Evolutionary conservation across 1,139 yeast species (phyloP).

Genomic region (Hyphopichia wangnamkhiaoensis): DNA sequence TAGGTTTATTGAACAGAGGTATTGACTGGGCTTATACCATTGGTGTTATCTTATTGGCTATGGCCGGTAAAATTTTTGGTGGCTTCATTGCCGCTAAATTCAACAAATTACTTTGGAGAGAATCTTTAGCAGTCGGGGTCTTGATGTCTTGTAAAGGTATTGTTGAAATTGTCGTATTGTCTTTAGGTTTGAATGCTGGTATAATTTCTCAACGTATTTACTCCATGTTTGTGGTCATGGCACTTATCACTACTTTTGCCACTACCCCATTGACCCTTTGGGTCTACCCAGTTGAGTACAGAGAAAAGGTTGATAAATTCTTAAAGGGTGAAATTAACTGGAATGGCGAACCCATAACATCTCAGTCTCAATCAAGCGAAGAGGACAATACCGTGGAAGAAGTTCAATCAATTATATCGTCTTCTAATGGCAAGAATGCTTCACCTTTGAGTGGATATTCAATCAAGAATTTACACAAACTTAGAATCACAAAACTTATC

Average conservation of each 20-base stretch:
- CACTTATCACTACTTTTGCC: conserved; percentile 68
- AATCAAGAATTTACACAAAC: conserved; percentile 17
- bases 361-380: too few relatives aligned
- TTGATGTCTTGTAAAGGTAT: conserved; percentile 88
- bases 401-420: background rate
- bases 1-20: conserved; percentile 63
- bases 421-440: background rate
- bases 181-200: conserved; percentile 69
- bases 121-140: conserved; percentile 74
- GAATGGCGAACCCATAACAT: conserved; percentile 30
- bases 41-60: conserved; percentile 64
- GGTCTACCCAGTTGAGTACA: conserved; percentile 60
- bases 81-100: conserved; percentile 65
- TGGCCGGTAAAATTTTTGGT: conserved; percentile 65
- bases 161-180: conserved; percentile 76
- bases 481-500: conserved; percentile 24
- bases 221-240: conserved; percentile 83
- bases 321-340: conserved; percentile 42
- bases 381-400: conserved; percentile 4
- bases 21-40: conserved; percentile 76
- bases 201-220: conserved; percentile 64
- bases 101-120: conserved; percentile 67
- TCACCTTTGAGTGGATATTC: background rate
- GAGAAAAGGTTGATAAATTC: conserved; percentile 47
- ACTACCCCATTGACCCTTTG: conserved; percentile 71